Percentiles rank a stretch among this genome's conserved stretches.
Evolutionary conservation across 768 basidiomycete species (phyloP).

Genomic region (Trametes coccinea): DNA sequence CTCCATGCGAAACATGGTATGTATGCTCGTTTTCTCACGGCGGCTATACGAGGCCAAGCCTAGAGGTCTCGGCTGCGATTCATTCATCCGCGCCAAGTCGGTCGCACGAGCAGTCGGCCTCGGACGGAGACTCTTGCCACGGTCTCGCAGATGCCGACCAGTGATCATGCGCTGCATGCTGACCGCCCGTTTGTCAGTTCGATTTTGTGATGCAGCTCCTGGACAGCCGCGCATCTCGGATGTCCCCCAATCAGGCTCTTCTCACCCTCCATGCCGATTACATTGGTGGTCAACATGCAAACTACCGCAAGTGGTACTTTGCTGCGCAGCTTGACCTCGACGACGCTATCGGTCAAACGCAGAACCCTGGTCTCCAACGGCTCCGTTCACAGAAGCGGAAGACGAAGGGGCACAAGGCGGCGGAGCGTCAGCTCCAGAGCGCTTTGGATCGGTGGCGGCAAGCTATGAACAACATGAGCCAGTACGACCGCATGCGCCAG

Average conservation of each 20-base stretch:
- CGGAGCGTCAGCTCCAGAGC: constrained; percentile 68
- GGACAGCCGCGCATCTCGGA: constrained; percentile 94
- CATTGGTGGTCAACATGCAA: constrained; percentile 96
- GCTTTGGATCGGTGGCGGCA: constrained; percentile 94
- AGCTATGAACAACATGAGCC: constrained; percentile 98
- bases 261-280: constrained; percentile 97
- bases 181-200: constrained; percentile 52
- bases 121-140: neutral
- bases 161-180: neutral
- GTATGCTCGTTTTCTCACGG: constrained; percentile 17
- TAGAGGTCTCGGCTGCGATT: neutral
- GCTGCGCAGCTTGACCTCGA: constrained; percentile 98
- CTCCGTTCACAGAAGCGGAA: constrained; percentile 67
- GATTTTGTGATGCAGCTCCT: constrained; percentile 98
- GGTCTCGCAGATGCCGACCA: neutral
- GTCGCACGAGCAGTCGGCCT: neutral
- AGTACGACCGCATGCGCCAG: constrained; percentile 95
- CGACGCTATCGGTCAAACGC: constrained; percentile 89
- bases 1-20: constrained; percentile 93
- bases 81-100: neutral
- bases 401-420: constrained; percentile 54
- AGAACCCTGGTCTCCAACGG: constrained; percentile 87
- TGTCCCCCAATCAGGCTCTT: constrained; percentile 95
- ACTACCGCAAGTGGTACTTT: constrained; percentile 99
- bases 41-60: constrained; percentile 6